Base-by-base conservation (phyloP, 371 early-diverging fungal species). In the Nematocida sp. region DNA sequence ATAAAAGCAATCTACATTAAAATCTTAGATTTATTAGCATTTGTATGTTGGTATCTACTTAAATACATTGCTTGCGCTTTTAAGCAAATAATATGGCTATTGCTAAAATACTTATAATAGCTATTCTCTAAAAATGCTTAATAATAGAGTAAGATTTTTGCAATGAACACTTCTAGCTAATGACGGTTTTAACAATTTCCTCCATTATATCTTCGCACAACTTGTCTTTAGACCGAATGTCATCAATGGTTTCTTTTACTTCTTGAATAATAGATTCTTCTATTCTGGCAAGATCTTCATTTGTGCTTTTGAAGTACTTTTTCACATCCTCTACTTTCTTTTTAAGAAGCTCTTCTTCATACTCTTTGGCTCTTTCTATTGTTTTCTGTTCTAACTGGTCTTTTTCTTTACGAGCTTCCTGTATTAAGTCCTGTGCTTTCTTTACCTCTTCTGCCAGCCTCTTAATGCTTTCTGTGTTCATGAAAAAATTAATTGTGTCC, bases 401-500 rank as follows among this genome's bases (percentile, higher is more conserved):
- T 57, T 57, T 71, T 55, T 70, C 58, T 44, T 60, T 56, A 20
- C 80, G 50, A 11, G 80, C 80, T 40, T 67, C 69, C 72, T 78
- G 52, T 44, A 78, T 70, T 13, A 67, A 18, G 15, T 78, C 80
- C 13, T 20, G 40, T 33, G 80, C 80, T 45, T 67, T 67, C 42
- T 58, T 78, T 27, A 72, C 80, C 15, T 74, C 80, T 33, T 78
- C 80, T 47, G 80, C 80, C 15, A 78, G 72, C 25, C 39, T 57
- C 47, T 70, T 78, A 47, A 78, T 60, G 47, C 71, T 78, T 44
- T 78, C 80, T 27, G 50, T 78, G 70, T 69, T 78, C 80, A 78
- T 78, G 18, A n/a, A 27, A 66, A 67, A 69, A 64, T 64, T 15
- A 60, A 18, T 25, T 9, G 60, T 4, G 23, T 1, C 9, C 52